Evolutionary conservation across 495 filamentous ascomycete species (phyloP), one percentile per base, ranked within the genome.

Genomic region (Xylaria castorea): DNA sequence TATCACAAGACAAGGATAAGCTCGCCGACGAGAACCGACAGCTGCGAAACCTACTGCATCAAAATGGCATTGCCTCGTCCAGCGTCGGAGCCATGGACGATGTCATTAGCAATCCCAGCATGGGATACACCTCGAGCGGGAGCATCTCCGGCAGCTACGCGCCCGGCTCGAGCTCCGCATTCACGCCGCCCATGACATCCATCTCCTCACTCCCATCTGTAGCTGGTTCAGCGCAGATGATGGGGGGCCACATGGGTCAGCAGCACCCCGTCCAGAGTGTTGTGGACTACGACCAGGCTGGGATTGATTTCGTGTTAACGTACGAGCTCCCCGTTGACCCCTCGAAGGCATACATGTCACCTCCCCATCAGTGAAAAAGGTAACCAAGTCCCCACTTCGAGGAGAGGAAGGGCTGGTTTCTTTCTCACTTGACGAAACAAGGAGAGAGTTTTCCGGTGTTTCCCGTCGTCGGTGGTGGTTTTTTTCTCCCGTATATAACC

Each of bases 281-380:
- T 5, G 81, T 94, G 73, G 94, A 97, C 76, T 97, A 96, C 81
- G 91, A 92, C 76, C 93, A 97, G 77, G 87, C 95, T 61, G 95
- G 94, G 75, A 92, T 98, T 80, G 95, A 98, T 80, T 98, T 98
- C 86, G 94, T 98, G 65, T 88, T 98, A 83, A 93, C 92, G 94
- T 98, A 93, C 85, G 93, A 89, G 44, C 78, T 80, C 82, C 77
- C 78, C 71, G 78, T 78, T 78, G 76, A 84, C 81, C 85, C 85
- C 83, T 83, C 83, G 81, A 87, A 84, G 84, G 85, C 89, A 69
- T 90, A 90, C 82, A 85, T 88, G 79, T 90, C 89, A 83, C 88
- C 88, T 86, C 89, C 89, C 80, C 87, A 82, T 71, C 85, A 89
- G 75, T 87, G 72, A 78, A 75, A 71, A 87, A 84, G 84, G 85